Percentiles rank a stretch among this genome's conserved stretches.
Conservation (phyloP, 2,329 filamentous ascomycete species). For the Pseudopyricularia javanii region DNA sequence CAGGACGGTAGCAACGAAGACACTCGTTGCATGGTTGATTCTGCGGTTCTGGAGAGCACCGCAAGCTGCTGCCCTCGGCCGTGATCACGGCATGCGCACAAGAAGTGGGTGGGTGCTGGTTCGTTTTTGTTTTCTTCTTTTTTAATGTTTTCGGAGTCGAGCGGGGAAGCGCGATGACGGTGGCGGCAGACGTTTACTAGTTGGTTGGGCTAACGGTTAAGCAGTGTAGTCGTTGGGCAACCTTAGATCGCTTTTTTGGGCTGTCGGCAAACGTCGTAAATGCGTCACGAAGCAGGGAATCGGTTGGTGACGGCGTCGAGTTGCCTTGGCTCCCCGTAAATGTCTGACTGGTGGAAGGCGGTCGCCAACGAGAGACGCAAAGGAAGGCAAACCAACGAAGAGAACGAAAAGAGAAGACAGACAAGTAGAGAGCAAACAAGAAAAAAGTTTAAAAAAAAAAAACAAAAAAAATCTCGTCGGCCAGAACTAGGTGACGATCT, state of each 20-base stretch:
- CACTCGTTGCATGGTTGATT: slow-evolving; percentile 30
- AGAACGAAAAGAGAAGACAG: not conserved
- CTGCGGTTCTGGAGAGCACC: not conserved
- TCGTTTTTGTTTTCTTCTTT: no score
- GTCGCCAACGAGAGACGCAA: not conserved
- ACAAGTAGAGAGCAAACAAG: not conserved
- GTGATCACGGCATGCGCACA: not conserved
- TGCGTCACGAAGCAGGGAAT: no score
- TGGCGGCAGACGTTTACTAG: no score
- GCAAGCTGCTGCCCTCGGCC: not conserved
- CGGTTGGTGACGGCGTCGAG: no score
- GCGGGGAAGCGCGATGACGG: no score
- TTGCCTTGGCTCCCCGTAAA: no score
- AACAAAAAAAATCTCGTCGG: not conserved
- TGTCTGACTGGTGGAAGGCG: no score
- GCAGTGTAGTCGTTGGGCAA: no score
- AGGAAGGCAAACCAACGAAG: not conserved
- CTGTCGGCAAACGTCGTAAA: no score
- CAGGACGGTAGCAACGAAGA: slow-evolving; percentile 29
- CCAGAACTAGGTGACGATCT: not conserved
- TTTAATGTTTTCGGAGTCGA: not conserved
- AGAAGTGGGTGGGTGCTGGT: not conserved
- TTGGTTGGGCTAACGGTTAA: no score
- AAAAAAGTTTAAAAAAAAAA: not conserved
- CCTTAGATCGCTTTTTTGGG: no score